phyloP scores from a whole-genome alignment of 495 filamentous ascomycete genomes.

The Neurospora sp. region DNA sequence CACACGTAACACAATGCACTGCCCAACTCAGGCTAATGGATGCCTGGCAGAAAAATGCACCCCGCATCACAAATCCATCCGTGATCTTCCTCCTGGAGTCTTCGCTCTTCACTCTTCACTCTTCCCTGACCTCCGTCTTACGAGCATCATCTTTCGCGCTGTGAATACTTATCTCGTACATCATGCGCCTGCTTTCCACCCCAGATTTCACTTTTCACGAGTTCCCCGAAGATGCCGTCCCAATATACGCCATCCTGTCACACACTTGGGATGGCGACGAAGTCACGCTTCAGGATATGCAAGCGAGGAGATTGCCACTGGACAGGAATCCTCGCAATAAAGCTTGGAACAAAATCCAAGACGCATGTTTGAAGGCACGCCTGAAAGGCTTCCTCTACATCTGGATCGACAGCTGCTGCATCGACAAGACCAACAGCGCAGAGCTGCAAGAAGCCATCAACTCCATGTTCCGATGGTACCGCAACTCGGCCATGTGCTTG shows the following conservation, averaged over 20 bases:
- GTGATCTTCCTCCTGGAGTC: not conserved
- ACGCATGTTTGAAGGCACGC: not conserved
- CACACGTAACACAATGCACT: too few species aligned
- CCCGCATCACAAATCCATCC: not conserved
- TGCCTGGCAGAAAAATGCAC: not conserved
- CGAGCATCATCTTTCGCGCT: not conserved
- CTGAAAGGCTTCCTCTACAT: constrained; percentile 6
- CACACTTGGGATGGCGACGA: constrained; percentile 8
- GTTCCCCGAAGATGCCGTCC: not conserved
- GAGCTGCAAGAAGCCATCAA: constrained; percentile 30
- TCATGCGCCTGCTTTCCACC: not conserved
- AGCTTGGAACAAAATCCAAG: not conserved
- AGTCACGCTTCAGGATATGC: not conserved
- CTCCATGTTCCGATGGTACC: constrained; percentile 32
- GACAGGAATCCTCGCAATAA: not conserved
- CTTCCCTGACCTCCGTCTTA: not conserved
- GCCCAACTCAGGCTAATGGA: not conserved
- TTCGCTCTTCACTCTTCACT: not conserved
- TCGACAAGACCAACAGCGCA: constrained; percentile 23
- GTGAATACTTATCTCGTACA: not conserved
- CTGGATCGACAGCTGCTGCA: constrained; percentile 28
- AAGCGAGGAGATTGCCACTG: not conserved
- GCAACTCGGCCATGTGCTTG: constrained; percentile 19
- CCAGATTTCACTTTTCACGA: not conserved
- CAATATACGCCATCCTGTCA: constrained; percentile 6